Base-by-base conservation (phyloP, 2,329 filamentous ascomycete genomes). In the Kalaharituber pfeilii region DNA sequence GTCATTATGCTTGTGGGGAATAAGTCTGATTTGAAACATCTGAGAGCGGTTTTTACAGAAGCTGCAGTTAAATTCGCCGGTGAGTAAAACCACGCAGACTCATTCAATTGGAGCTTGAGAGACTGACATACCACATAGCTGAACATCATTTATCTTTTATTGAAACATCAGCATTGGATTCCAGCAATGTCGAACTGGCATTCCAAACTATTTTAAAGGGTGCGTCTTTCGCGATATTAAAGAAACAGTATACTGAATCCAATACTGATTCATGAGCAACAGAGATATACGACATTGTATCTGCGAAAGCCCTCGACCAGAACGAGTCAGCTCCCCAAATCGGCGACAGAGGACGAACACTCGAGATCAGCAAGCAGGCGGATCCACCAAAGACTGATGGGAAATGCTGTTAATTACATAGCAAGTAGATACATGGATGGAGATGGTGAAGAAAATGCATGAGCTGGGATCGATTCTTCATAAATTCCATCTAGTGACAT, bases 241-340 rank as follows among this genome's bases (percentile, higher is more conserved):
- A 24, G 15, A 52, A 42, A 3, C 15, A 25, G n/a, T 13, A 9
- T 13, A 11, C 45, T 18, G 6, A 18, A 26, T 8, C 49, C 44
- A 20, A 42, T 30, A 49, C 33, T 51, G 44, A n/a, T 49, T 53
- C 28, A 51, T 53, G 50, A 39, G 28, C 27, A 56, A 50, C 68
- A 94, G 91, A 98, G 77, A 98, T 98, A 74, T 98, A 96, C 78
- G 85, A 88, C 67, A 98, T 98, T 66, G 91, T 98, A 62, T 96
- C 89, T 55, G 91, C 84, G 78, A 96, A 96, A 77, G 86, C 87
- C 42, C 80, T 96, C 65, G 89, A 95, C 69, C 85, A 84, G 67
- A 86, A 85, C 67, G 88, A 94, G 65, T 78, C 80, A 59, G 76
- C 82, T 60, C 83, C 86, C 68, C 82, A 84, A 66, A 82, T 84